phyloP scores from a whole-genome alignment of 441 rosid genomes.

The Adansonia gregorii region DNA sequence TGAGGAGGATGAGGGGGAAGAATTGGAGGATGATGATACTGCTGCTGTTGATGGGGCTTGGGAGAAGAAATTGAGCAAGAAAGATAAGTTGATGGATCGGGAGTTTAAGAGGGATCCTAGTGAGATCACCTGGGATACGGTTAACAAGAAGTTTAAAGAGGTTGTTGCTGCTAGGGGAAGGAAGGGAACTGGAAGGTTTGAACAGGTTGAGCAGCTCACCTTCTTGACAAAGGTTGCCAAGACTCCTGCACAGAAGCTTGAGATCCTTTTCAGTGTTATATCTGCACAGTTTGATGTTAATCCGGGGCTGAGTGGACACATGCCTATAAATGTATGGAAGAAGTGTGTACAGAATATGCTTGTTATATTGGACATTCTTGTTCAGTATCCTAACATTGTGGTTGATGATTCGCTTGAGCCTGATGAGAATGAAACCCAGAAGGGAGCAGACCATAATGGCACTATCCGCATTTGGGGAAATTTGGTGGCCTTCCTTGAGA shows the following conservation, averaged over 20 bases:
- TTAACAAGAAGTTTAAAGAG: conserved; percentile 75
- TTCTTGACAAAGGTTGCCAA: conserved; percentile 74
- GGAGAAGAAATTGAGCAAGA: conserved; percentile 64
- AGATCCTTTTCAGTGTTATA: conserved; percentile 68
- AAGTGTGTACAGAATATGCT: conserved; percentile 68
- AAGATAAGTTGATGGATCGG: conserved; percentile 60
- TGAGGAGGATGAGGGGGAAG: conserved; percentile 40
- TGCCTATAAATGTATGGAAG: conserved; percentile 82
- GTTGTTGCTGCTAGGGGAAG: conserved; percentile 72
- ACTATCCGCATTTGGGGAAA: conserved; percentile 70
- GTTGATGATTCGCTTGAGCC: conserved; percentile 66
- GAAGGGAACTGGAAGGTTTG: conserved; percentile 74
- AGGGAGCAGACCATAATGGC: conserved; percentile 54
- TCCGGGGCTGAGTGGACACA: conserved; percentile 70
- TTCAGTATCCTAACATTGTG: conserved; percentile 53
- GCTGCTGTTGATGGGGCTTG: conserved; percentile 47
- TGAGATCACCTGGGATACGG: conserved; percentile 71
- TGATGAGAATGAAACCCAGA: conserved; percentile 72
- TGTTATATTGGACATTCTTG: conserved; percentile 61
- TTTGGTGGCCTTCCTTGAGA: conserved; percentile 71
- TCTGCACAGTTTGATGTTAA: conserved; percentile 78
- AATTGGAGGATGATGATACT: conserved; percentile 29
- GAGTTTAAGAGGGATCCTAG: conserved; percentile 64
- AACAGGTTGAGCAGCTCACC: conserved; percentile 76
- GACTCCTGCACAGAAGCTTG: conserved; percentile 80